Evolutionary conservation across 2,329 filamentous ascomycete species (phyloP).

Genomic region (Talaromyces sp.): DNA sequence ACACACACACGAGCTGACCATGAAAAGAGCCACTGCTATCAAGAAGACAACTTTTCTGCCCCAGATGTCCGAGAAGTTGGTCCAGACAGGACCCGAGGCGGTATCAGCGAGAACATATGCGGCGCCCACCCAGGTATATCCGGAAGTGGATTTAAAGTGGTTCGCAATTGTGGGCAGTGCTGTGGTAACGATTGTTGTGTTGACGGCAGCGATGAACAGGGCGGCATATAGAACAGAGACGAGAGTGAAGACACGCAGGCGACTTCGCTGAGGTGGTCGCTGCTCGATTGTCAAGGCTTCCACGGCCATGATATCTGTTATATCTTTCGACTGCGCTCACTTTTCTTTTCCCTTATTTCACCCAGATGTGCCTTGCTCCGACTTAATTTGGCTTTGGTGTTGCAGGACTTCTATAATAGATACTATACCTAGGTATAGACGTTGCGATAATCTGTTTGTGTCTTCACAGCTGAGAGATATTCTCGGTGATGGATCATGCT

Average conservation of each 20-base stretch:
- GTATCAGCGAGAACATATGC: conserved; percentile 36
- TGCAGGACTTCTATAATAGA: too few species aligned
- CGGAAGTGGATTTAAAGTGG: conserved; percentile 32
- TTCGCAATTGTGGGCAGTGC: conserved; percentile 36
- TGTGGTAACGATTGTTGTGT: conserved; percentile 32
- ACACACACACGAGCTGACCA: conserved; percentile 53
- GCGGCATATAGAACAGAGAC: conserved; percentile 20
- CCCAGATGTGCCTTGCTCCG: not conserved
- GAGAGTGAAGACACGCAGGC: conserved; percentile 3
- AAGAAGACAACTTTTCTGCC: conserved; percentile 57
- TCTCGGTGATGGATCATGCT: not conserved
- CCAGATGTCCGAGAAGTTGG: conserved; percentile 49
- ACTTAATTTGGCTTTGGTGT: too few species aligned
- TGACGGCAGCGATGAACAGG: conserved; percentile 24
- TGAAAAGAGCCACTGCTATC: conserved; percentile 54
- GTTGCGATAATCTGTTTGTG: not conserved
- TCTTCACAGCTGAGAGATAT: not conserved
- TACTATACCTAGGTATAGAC: too few species aligned
- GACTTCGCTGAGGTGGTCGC: not conserved
- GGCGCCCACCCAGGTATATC: conserved; percentile 40
- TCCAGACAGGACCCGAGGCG: conserved; percentile 41
- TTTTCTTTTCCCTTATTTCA: not conserved
- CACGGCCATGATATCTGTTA: not conserved
- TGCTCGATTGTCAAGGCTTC: not conserved
- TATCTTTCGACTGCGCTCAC: not conserved